Evolutionary conservation across 208 protist genomes (phyloP), one percentile per base, ranked within the genome.

Genomic region (Wallacemonas sp.): DNA sequence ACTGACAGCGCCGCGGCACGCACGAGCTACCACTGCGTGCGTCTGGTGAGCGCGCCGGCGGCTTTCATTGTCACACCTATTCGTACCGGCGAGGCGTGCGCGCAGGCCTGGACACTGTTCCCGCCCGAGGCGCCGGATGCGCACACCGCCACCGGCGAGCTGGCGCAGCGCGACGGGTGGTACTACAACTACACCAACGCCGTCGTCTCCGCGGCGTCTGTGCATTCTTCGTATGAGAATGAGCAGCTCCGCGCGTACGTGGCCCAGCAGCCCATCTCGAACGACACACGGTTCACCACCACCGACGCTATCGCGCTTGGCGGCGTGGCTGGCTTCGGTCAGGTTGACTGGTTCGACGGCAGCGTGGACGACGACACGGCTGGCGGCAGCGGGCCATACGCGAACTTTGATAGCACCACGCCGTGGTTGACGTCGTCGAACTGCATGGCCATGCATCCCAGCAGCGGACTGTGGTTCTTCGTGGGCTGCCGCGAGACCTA

Each of bases 401-500:
- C 64, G 13, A 80, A 83, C 64, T 87, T 83, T 46, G 70, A 66
- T 17, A 41, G 37, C 1, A 61, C 58, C 29, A 65, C 42, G 26
- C 39, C 66, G 48, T 83, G 79, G 79, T 27, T 63, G 54, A 45
- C 53, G 34, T 66, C 68, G 57, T 68, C 69, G n/a, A 75, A 73
- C 4, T 74, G 76, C 33, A 76, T 91, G 22, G 79, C 62, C 15
- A 80, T 87, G 80, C 67, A 66, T 30, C 54, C 36, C 1, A 64
- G 34, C n/a, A 60, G 68, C 54, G 80, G 81, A 0, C 26, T 54
- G 39, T 91, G 84, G 84, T 9, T n/a, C 22, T 36, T 79, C 24
- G 65, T 87, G 44, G 34, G 57, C 44, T 79, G 78, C 29, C 19
- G 39, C 12, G 29, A n/a, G n/a, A 50, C 71, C 12, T 38, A 66